Evolutionary conservation across 2,329 filamentous ascomycete genomes (phyloP), one percentile per base, ranked within the genome.

Genomic region (Rutstroemia sp.): DNA sequence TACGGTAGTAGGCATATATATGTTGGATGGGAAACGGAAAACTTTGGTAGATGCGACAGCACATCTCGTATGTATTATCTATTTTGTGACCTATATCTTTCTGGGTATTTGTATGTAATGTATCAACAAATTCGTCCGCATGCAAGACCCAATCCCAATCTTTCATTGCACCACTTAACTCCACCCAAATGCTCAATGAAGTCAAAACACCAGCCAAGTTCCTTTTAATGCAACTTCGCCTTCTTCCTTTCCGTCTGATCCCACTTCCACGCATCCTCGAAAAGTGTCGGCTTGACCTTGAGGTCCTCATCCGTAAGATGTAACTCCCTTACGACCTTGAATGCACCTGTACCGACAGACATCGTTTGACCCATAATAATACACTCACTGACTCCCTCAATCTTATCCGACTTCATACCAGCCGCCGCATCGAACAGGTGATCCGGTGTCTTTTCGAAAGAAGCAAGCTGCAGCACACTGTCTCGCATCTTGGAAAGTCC

Each of bases 311-410:
- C 77, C 42, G 76, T 76, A 58, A 95, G 79, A 60, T 86, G 86
- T 61, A 97, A 73, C 57, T 83, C 80, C 45, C 92, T 77, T 3
- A 96, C 88, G 23, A 97, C 88, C 69, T 95, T 86, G 79, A 97
- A 94, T 1, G 89, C 87, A 4, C 94, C 94, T 0, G 94, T 99
- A 5, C 94, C 94, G 38, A 99, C 78, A 46, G 81, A 82, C 81
- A 97, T 95, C 44, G 87, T 92, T 77, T 97, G 92, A 16, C 94
- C 94, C 86, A 97, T 94, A 69, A 99, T 99, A 69, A 99, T 97
- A 73, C 91, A 95, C 74, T 99, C 94, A 55, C 83, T 89, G 9
- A 99, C 94, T 65, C 94, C 94, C 71, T 96, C 89, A 59, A 99
- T 95, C 60, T 82, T 79, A 73, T 99, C 94, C 27, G 83, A 87